phyloP scores from a whole-genome alignment of 2,329 filamentous ascomycete species.

The Colletotrichum sp. region DNA sequence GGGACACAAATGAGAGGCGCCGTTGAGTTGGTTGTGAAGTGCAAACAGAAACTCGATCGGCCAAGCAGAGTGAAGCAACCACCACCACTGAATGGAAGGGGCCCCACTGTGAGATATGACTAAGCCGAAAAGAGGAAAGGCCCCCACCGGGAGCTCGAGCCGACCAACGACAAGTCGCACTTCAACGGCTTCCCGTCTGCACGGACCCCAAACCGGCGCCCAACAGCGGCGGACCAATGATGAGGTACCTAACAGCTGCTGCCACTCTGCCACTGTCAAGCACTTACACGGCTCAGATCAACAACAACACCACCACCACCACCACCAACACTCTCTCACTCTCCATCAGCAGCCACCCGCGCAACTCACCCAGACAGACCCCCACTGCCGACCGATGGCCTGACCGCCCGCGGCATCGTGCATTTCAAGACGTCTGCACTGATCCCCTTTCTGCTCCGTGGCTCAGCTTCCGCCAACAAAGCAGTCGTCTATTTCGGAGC shows the following conservation, averaged over 20 bases:
- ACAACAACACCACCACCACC: not conserved
- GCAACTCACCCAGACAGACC: not conserved
- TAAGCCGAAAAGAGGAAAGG: not conserved
- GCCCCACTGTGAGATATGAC: not conserved
- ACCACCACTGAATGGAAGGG: not conserved
- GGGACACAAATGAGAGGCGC: not conserved
- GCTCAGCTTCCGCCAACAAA: not conserved
- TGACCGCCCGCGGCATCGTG: not conserved
- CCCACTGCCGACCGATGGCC: not conserved
- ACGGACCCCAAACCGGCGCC: not conserved
- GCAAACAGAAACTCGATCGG: slow-evolving; percentile 12
- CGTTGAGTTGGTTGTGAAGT: not conserved
- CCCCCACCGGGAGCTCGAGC: not conserved
- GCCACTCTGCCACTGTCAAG: not conserved
- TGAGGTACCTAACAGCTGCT: not conserved
- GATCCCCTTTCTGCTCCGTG: not conserved
- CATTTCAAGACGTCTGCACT: not conserved
- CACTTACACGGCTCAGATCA: not conserved
- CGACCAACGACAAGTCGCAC: not conserved
- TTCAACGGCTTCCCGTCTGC: not conserved
- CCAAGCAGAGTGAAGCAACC: not conserved
- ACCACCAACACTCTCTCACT: not conserved
- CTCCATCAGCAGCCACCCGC: not conserved
- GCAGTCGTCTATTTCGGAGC: not conserved
- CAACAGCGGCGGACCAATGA: not conserved